phyloP scores from a whole-genome alignment of 2,329 filamentous ascomycete species.

The Talaromyces marneffei region DNA sequence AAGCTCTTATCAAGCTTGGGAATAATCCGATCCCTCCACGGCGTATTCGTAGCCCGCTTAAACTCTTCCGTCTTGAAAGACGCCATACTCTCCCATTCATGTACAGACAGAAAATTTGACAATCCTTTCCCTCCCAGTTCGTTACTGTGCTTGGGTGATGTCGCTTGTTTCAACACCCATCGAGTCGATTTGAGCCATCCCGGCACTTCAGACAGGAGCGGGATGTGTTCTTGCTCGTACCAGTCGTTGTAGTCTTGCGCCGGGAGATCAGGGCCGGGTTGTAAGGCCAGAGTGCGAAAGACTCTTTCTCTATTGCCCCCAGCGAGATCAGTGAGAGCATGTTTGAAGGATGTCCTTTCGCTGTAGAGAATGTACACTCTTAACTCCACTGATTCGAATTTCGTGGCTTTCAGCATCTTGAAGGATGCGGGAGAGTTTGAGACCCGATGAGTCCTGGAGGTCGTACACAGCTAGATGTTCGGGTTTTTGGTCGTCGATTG shows the following conservation, averaged over 20 bases:
- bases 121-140: neutral
- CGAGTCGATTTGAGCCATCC: slow-evolving; percentile 8
- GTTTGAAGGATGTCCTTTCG: neutral
- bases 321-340: neutral
- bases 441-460: neutral
- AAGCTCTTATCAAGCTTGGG: neutral
- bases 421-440: neutral
- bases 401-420: too few species aligned
- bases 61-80: neutral
- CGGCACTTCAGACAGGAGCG: neutral
- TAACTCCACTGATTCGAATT: neutral
- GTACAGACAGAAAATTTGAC: neutral
- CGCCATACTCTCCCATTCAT: neutral
- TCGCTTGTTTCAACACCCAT: neutral
- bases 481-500: neutral
- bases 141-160: neutral
- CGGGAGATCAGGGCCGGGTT: neutral
- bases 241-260: slow-evolving; percentile 2
- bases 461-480: neutral
- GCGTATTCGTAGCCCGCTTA: neutral
- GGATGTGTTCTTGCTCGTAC: slow-evolving; percentile 4
- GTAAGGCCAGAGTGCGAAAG: neutral
- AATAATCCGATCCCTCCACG: slow-evolving; percentile 1
- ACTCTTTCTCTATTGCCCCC: neutral
- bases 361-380: neutral